These are phyloP conservation scores for Cercophora newfieldiana DNA, from an alignment of 495 filamentous ascomycete genomes.

Conservation along the genomic window DNA sequence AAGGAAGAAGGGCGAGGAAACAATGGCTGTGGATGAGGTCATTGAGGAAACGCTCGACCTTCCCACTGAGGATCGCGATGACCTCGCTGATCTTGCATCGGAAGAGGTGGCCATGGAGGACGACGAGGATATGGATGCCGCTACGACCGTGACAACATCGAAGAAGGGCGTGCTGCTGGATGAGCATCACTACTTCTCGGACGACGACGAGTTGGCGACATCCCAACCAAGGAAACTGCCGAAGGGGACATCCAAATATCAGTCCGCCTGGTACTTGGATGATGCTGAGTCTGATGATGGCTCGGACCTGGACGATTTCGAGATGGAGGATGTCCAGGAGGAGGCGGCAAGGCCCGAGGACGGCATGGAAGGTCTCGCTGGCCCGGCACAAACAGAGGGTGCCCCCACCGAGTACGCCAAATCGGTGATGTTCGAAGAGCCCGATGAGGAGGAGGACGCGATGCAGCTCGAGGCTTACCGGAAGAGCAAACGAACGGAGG, in stretches of 20 bases:
- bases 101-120: constrained; percentile 81
- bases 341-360: constrained; percentile 65
- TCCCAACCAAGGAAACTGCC: constrained; percentile 70
- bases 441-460: constrained; percentile 82
- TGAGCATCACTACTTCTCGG: constrained; percentile 97
- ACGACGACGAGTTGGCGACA: constrained; percentile 63
- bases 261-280: constrained; percentile 88
- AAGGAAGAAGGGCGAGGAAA: constrained; percentile 61
- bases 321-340: constrained; percentile 64
- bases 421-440: constrained; percentile 89
- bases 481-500: constrained; percentile 70
- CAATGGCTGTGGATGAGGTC: constrained; percentile 67
- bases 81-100: constrained; percentile 72
- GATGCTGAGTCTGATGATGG: constrained; percentile 80
- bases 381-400: constrained; percentile 71
- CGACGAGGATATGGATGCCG: constrained; percentile 55
- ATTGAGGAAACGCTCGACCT: constrained; percentile 58
- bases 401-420: constrained; percentile 81
- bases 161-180: constrained; percentile 85
- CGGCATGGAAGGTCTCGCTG: constrained; percentile 71
- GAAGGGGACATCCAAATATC: constrained; percentile 89
- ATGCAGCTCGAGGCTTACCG: constrained; percentile 77
- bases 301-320: constrained; percentile 76
- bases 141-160: constrained; percentile 45
- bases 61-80: constrained; percentile 77